Evolutionary conservation across 495 filamentous ascomycete genomes (phyloP).

Genomic region (Hypoxylon trugodes): DNA sequence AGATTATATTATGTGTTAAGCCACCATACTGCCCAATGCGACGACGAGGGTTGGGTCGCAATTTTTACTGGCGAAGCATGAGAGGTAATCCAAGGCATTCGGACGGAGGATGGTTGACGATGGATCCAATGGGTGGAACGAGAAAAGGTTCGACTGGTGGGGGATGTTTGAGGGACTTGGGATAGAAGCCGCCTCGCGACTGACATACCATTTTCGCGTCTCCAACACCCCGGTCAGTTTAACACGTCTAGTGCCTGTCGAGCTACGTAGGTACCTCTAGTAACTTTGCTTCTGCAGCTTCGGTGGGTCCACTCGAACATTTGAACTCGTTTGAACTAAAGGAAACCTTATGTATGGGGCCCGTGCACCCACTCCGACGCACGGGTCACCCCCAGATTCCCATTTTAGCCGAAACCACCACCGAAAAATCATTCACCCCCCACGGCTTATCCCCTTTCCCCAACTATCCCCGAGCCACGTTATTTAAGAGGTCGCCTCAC

Average conservation of each 20-base stretch:
- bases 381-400: conserved; percentile 39
- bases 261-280: no score
- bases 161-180: neutral
- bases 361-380: conserved; percentile 12
- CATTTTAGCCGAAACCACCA: no score
- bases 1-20: conserved; percentile 43
- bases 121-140: conserved; percentile 34
- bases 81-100: conserved; percentile 10
- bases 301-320: no score
- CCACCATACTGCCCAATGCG: conserved; percentile 42
- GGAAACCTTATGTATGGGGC: no score
- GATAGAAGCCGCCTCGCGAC: conserved; percentile 3
- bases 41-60: conserved; percentile 44
- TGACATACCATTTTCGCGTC: neutral
- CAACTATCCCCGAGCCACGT: conserved; percentile 13
- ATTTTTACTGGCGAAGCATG: conserved; percentile 13
- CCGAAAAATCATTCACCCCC: conserved; percentile 12
- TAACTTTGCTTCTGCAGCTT: conserved; percentile 30
- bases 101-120: conserved; percentile 21
- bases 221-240: no score
- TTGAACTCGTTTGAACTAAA: no score
- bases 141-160: conserved; percentile 29
- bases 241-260: no score
- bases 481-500: conserved; percentile 40
- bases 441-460: conserved; percentile 18